These are phyloP conservation scores for Hansfordia pulvinata DNA, from an alignment of 2,329 filamentous ascomycete genomes.

Conservation along the genomic window DNA sequence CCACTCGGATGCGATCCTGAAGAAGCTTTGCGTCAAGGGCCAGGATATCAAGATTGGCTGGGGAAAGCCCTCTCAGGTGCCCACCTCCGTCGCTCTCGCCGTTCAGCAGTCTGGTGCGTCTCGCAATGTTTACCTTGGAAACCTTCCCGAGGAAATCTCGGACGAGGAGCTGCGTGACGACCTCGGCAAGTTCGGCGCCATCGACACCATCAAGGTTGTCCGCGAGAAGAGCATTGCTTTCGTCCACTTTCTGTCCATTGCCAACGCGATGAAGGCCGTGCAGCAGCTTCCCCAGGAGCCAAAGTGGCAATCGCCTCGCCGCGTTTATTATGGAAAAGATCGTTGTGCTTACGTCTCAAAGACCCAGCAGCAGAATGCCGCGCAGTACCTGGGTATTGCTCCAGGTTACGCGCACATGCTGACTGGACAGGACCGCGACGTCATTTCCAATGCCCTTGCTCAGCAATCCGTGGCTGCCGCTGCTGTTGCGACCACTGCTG, in stretches of 20 bases:
- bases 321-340: slow-evolving; percentile 98
- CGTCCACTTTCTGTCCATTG: slow-evolving; percentile 88
- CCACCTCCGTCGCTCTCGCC: slow-evolving; percentile 90
- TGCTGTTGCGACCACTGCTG: slow-evolving; percentile 89
- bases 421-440: slow-evolving; percentile 87
- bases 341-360: slow-evolving; percentile 97
- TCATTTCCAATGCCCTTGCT: slow-evolving; percentile 90
- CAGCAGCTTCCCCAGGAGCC: slow-evolving; percentile 89
- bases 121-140: slow-evolving; percentile 92
- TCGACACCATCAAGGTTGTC: slow-evolving; percentile 96
- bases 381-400: slow-evolving; percentile 93
- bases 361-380: slow-evolving; percentile 97
- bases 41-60: slow-evolving; percentile 99
- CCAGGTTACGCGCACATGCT: slow-evolving; percentile 94
- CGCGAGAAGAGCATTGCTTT: slow-evolving; percentile 97
- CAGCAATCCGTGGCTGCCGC: slow-evolving; percentile 96
- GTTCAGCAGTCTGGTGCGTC: slow-evolving; percentile 97
- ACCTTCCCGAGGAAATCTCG: slow-evolving; percentile 75
- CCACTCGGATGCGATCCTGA: slow-evolving; percentile 98
- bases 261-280: slow-evolving; percentile 96
- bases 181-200: slow-evolving; percentile 86
- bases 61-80: slow-evolving; percentile 97
- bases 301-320: slow-evolving; percentile 90
- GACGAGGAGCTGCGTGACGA: slow-evolving; percentile 93
- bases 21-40: slow-evolving; percentile 96